These are phyloP conservation scores for Fusarium xylarioides DNA, from an alignment of 2,329 filamentous ascomycete genomes.

Conservation along the genomic window DNA sequence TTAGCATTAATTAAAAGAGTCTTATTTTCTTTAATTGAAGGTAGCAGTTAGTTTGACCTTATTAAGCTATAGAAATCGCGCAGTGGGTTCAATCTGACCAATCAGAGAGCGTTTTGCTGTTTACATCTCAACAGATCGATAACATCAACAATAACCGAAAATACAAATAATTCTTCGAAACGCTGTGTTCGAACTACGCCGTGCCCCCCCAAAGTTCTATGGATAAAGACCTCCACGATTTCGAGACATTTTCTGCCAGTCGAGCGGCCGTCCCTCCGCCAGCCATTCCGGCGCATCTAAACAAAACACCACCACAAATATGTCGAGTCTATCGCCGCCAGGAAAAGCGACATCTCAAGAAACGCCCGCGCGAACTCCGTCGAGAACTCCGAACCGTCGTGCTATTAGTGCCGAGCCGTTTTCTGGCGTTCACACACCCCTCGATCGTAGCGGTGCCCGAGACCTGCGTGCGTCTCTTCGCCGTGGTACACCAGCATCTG, in stretches of 20 bases:
- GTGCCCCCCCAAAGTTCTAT: background rate
- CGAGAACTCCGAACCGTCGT: constrained; percentile 44
- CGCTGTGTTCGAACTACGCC: background rate
- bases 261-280: background rate
- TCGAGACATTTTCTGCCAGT: background rate
- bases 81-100: too few relatives aligned
- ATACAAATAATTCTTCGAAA: background rate
- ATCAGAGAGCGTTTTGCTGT: too few relatives aligned
- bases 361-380: constrained; percentile 30
- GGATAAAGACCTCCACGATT: background rate
- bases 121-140: too few relatives aligned
- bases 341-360: constrained; percentile 19
- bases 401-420: constrained; percentile 49
- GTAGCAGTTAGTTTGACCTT: too few relatives aligned
- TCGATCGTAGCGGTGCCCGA: constrained; percentile 48
- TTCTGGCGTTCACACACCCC: constrained; percentile 56
- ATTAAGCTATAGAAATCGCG: too few relatives aligned
- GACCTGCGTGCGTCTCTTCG: constrained; percentile 52
- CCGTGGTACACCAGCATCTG: constrained; percentile 58
- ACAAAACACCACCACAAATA: constrained; percentile 19
- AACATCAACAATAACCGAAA: constrained; percentile 18
- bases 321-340: constrained; percentile 29
- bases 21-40: too few relatives aligned
- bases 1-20: too few relatives aligned
- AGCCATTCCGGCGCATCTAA: constrained; percentile 7